Percentiles rank a stretch among this genome's conserved stretches.
Conservation (phyloP, 306 rosid species). For the Rosa lucieae region DNA sequence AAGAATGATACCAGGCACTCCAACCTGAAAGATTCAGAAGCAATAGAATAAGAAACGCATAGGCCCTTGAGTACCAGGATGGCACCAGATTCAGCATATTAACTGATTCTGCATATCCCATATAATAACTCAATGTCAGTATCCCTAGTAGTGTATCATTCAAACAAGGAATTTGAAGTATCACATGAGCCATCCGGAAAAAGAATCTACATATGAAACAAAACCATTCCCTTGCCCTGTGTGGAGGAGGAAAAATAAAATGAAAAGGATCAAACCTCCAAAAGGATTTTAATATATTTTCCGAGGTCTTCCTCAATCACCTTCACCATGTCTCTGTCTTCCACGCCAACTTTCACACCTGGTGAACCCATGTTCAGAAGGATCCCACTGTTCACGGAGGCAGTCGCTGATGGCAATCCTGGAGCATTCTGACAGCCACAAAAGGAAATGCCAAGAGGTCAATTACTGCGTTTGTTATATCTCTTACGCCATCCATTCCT, state of each 20-base stretch:
- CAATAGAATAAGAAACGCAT: constrained; percentile 27
- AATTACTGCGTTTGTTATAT: constrained; percentile 59
- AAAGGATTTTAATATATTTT: constrained; percentile 68
- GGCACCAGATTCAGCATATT: constrained; percentile 5
- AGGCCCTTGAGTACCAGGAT: neutral
- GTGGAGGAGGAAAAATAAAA: constrained; percentile 5
- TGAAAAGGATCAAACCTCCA: constrained; percentile 60
- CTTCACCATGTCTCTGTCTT: constrained; percentile 73
- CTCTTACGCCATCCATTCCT: constrained; percentile 72
- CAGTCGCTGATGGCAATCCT: constrained; percentile 74
- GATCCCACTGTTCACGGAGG: constrained; percentile 84
- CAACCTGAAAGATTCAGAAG: constrained; percentile 63
- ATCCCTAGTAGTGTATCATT: neutral
- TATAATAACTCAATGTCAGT: neutral
- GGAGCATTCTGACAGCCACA: constrained; percentile 89
- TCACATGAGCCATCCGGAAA: neutral
- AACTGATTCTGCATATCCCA: constrained; percentile 3
- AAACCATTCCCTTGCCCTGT: neutral
- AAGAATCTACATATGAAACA: neutral
- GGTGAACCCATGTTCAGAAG: constrained; percentile 87
- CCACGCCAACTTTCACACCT: constrained; percentile 74
- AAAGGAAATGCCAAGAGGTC: constrained; percentile 93
- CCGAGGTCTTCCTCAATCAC: constrained; percentile 88
- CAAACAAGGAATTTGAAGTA: neutral
- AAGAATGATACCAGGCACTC: constrained; percentile 69